Evolutionary conservation across 305 asterid species (phyloP).

Genomic region (Withania somnifera): DNA sequence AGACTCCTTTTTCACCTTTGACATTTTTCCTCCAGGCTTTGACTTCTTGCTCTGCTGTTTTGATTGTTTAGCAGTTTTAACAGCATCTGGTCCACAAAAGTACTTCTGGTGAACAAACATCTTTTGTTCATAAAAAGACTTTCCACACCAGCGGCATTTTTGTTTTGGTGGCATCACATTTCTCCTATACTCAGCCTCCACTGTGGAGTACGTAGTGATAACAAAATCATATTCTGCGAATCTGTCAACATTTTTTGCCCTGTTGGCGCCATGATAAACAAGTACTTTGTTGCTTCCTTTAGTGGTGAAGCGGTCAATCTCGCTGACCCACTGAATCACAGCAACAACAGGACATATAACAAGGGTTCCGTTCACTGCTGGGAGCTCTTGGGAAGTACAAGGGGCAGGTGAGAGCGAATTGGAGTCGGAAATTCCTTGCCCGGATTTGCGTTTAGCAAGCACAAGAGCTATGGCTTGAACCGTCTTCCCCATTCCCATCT

Average conservation of each 20-base stretch:
- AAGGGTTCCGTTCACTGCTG: constrained; percentile 32
- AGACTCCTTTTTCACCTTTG: constrained; percentile 19
- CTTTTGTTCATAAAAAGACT: neutral
- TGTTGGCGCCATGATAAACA: constrained; percentile 71
- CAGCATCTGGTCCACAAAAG: constrained; percentile 72
- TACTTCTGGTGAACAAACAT: constrained; percentile 58
- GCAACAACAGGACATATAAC: constrained; percentile 71
- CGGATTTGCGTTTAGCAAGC: too few species aligned
- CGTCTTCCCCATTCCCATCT: constrained; percentile 99
- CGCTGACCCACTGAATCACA: constrained; percentile 75
- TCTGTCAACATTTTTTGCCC: constrained; percentile 37
- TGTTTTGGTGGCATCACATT: constrained; percentile 30
- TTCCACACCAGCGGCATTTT: too few species aligned
- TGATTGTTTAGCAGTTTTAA: constrained; percentile 69
- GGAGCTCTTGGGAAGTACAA: constrained; percentile 36
- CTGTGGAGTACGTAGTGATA: constrained; percentile 74
- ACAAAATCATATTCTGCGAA: constrained; percentile 74
- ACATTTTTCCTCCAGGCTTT: constrained; percentile 10
- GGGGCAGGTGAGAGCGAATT: constrained; percentile 28
- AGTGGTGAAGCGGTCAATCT: constrained; percentile 64
- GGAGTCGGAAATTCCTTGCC: constrained; percentile 11
- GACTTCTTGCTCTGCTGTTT: constrained; percentile 47
- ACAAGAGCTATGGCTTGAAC: constrained; percentile 74
- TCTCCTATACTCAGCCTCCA: constrained; percentile 76
- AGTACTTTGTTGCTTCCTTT: constrained; percentile 68